Evolutionary conservation across 305 asterid species (phyloP), one percentile per base, ranked within the genome.

Genomic region (Rubia peregrina): DNA sequence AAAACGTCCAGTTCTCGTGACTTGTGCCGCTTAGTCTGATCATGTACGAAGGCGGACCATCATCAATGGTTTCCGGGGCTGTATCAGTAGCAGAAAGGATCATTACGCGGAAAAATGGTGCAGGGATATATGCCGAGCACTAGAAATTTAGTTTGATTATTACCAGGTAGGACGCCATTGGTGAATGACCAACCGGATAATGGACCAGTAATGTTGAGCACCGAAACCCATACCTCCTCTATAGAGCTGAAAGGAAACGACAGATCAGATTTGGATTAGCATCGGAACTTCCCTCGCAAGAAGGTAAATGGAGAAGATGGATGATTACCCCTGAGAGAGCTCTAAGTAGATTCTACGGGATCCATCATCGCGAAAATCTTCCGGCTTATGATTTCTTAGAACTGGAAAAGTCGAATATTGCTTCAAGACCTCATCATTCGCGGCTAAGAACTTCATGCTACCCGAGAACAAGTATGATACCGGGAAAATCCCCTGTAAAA

Each of bases 151-250:
- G 59, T 16, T 51, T 19, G 21, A 51, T 6, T 0, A 51, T 51
- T 51, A 94, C 99, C 99, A 88, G 99, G 94, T 74, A 94, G 71
- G 40, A 17, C 51, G 76, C 77, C 77, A 76, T 88, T 73, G 67
- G 99, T 89, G 80, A 94, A 89, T 62, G 99, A 94, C 99, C 99
- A 91, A 76, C 87, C 85, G 73, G 96, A 89, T 73, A 94, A 77
- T 51, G 99, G 95, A 72, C 99, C 99, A 8, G 99, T 88, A 68
- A 94, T 85, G 85, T 91, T 91, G 22, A 94, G 83, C 79, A 91
- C 98, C 43, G 97, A 86, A 72, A 91, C 97, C 98, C 97, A 94
- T 14, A 88, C 94, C 86, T 94, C 97, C 88, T 88, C 77, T 72
- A 84, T 74, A 74, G 96, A 87, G 72, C 99, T 94, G 88, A 75